Conservation (phyloP, 768 basidiomycete species). For the Boletus rufocinnamomeus region DNA sequence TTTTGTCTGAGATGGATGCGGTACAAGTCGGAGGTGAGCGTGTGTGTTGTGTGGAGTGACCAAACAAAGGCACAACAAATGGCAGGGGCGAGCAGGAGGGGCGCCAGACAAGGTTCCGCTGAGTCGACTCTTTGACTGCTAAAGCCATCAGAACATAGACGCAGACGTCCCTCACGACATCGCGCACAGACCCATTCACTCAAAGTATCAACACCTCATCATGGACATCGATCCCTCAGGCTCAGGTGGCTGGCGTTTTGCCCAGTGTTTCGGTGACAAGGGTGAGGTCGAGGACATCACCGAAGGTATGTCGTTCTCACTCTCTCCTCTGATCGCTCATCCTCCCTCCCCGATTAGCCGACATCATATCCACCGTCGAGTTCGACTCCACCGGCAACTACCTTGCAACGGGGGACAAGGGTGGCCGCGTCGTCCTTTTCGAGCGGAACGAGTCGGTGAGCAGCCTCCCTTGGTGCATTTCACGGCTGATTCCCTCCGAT, state of each 20-base stretch:
- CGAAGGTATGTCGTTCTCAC: slow-evolving; percentile 65
- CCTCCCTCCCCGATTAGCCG: slow-evolving; percentile 60
- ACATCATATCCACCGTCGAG: slow-evolving; percentile 99
- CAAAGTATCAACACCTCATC: slow-evolving; percentile 22
- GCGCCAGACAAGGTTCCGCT: slow-evolving; percentile 19
- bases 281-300: slow-evolving; percentile 99
- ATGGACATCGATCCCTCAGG: slow-evolving; percentile 87
- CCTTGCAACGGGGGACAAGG: slow-evolving; percentile 99
- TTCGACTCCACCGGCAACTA: slow-evolving; percentile 99
- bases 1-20: slow-evolving; percentile 38
- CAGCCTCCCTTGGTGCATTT: slow-evolving; percentile 17
- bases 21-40: slow-evolving; percentile 29
- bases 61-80: slow-evolving; percentile 38
- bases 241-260: slow-evolving; percentile 95
- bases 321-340: slow-evolving; percentile 18
- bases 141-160: slow-evolving; percentile 14
- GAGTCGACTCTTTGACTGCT: slow-evolving; percentile 21
- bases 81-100: slow-evolving; percentile 19
- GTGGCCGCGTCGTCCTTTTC: slow-evolving; percentile 97
- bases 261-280: slow-evolving; percentile 99
- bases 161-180: slow-evolving; percentile 10
- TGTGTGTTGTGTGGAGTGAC: slow-evolving; percentile 14
- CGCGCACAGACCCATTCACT: slow-evolving; percentile 8
- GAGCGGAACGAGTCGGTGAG: slow-evolving; percentile 96
- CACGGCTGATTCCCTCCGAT: slow-evolving; percentile 39